Base-by-base conservation (phyloP, 2,329 filamentous ascomycete genomes). In the Paracoccidioides brasiliensis region DNA sequence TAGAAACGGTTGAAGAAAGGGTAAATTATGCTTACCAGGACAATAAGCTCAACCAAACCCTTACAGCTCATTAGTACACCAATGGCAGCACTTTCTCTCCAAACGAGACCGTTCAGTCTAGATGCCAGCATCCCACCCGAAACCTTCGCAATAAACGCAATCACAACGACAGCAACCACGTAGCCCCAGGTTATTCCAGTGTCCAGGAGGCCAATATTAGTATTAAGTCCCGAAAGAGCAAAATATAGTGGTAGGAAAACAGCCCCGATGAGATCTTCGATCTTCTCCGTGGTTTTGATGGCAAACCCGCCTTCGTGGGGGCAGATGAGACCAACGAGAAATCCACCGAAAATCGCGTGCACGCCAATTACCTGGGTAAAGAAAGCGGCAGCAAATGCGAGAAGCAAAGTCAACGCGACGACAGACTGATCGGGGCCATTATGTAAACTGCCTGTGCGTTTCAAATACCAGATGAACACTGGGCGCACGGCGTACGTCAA, bases 1-100 rank as follows among this genome's bases (percentile, higher is more conserved):
- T 28, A 5, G 30, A 5, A n/a, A 5, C 33, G n/a, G 7, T 42
- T 55, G 48, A 22, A 22, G 61, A 55, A 55, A 43, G 62, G 12
- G 60, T 49, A 52, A 5, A 28, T 51, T 22, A 22, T 59, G 48
- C 82, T 72, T 76, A 90, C 88, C 69, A 95, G 70, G n/a, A 96
- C 90, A 68, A 97, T 96, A 53, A 97, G 75, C 69, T 96, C 90
- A 0, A 96, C 90, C 8, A 97, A 77, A 64, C 91, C 91, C 70
- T 97, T 97, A 71, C 91, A 97, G 71, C 88, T 95, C 91, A 97
- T 97, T 64, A 96, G 72, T 14, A 85, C 82, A 12, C 91, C 91
- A 61, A 97, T 93, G 1, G 88, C 82, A 37, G 94, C 80, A 56
- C 86, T 90, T 69, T 97, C 91, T 57, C 90, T 81, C 91, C 91